Base-by-base conservation (phyloP, 148 eudicot species). In the Diospyros lotus region DNA sequence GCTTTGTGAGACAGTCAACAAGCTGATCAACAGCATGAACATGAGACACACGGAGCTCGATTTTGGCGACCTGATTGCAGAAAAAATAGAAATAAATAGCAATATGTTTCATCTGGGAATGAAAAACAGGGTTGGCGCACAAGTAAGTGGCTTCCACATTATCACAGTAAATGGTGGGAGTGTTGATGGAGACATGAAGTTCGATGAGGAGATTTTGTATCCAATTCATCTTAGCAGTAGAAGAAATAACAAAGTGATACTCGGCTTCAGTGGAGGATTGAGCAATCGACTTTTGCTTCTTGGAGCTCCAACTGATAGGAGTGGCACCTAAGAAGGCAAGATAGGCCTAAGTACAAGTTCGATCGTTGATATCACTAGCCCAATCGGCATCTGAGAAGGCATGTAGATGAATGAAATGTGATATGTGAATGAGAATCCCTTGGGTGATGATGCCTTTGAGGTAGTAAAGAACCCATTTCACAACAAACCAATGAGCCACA, bases 311-410 rank as follows among this genome's bases (percentile, higher is more conserved):
- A 0, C 38, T n/a, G 0, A 76, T 45, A 0, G 45, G 44, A 6
- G n/a, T 54, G 28, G 42, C 9, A 3, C 73, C 78, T 8, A 76
- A 13, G n/a, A 0, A 76, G 1, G 68, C 28, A 55, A 15, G 2
- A 11, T 13, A 76, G 0, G 17, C 73, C 0, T 45, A 9, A 6
- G 42, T 68, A 1, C 73, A 76, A 0, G 6, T 9, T 3, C 73
- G 28, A 43, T 67, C 72, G 54, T 42, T 1, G 1, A 13, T n/a
- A 44, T 68, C 45, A 28, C 73, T 51, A 2, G 46, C 73, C 78
- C 66, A 76, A 17, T 76, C 78, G 1, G 58, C 64, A 42, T 66
- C 66, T 11, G 44, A 45, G 9, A n/a, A 68, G 4, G 72, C 44
- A 7, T 17, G 17, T 0, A 69, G 9, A 1, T 6, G 1, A 13